Evolutionary conservation across 495 filamentous ascomycete species (phyloP).

Genomic region (Trypethelium eluteriae): DNA sequence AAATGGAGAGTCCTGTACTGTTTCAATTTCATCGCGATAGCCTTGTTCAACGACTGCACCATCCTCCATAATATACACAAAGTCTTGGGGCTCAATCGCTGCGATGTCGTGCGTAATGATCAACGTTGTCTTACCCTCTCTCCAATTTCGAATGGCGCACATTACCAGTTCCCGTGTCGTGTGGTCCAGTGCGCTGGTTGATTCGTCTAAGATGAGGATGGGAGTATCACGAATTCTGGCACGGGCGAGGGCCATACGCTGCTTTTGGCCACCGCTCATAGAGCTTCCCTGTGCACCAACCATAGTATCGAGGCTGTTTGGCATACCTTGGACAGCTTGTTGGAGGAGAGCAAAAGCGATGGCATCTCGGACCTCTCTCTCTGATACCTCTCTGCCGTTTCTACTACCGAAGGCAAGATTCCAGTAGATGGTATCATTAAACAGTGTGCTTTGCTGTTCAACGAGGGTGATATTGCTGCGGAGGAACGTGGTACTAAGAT

Average conservation of each 20-base stretch:
- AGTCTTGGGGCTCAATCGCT: slow-evolving; percentile 67
- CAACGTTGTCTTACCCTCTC: slow-evolving; percentile 38
- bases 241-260: slow-evolving; percentile 39
- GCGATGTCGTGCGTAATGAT: slow-evolving; percentile 73
- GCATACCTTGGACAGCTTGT: slow-evolving; percentile 61
- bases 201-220: slow-evolving; percentile 41
- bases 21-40: slow-evolving; percentile 43
- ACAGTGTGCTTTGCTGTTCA: slow-evolving; percentile 75
- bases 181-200: slow-evolving; percentile 40
- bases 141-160: slow-evolving; percentile 36
- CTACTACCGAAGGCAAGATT: slow-evolving; percentile 73
- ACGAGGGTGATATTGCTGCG: slow-evolving; percentile 72
- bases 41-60: slow-evolving; percentile 66
- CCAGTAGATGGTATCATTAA: slow-evolving; percentile 69
- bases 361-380: slow-evolving; percentile 50
- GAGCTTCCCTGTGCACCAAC: slow-evolving; percentile 62
- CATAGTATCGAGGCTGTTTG: slow-evolving; percentile 63
- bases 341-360: slow-evolving; percentile 62
- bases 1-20: slow-evolving; percentile 27
- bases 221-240: slow-evolving; percentile 38
- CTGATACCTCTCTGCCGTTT: slow-evolving; percentile 43
- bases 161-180: slow-evolving; percentile 35
- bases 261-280: slow-evolving; percentile 74
- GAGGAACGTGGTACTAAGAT: slow-evolving; percentile 63
- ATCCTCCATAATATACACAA: slow-evolving; percentile 70